Evolutionary conservation across 2,329 filamentous ascomycete genomes (phyloP).

Genomic region (Catunica adiposa): DNA sequence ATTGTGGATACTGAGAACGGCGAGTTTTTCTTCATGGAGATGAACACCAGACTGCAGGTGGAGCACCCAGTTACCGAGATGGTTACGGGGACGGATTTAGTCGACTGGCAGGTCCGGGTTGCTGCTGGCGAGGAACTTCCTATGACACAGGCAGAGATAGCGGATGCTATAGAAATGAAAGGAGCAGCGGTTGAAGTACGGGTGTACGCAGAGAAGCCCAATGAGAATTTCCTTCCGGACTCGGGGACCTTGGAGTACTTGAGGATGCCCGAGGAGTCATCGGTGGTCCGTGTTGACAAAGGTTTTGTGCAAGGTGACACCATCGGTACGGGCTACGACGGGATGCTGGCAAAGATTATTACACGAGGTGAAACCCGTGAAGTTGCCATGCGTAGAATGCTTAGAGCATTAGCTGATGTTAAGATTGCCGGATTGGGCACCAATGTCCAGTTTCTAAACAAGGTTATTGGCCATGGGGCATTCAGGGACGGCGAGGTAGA

Average conservation of each 20-base stretch:
- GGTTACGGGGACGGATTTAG: constrained; percentile 56
- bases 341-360: constrained; percentile 97
- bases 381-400: constrained; percentile 68
- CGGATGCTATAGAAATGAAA: constrained; percentile 52
- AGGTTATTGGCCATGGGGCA: constrained; percentile 60
- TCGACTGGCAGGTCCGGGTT: constrained; percentile 88
- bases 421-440: constrained; percentile 86
- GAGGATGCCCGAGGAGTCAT: constrained; percentile 48
- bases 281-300: constrained; percentile 77
- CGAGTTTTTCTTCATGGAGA: constrained; percentile 69
- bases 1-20: constrained; percentile 71
- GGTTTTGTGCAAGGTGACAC: constrained; percentile 85
- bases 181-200: constrained; percentile 89
- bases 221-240: constrained; percentile 82
- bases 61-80: constrained; percentile 82
- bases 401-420: constrained; percentile 66
- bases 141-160: constrained; percentile 45
- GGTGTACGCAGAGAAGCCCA: constrained; percentile 92
- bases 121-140: constrained; percentile 41
- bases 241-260: constrained; percentile 79
- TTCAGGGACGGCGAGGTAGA: constrained; percentile 83
- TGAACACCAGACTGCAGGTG: constrained; percentile 81
- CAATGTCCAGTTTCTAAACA: constrained; percentile 93
- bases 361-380: constrained; percentile 65
- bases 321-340: constrained; percentile 88